Evolutionary conservation across 352 stramenopile species (phyloP), one percentile per base, ranked within the genome.

Genomic region (Phytopythium delawarense): DNA sequence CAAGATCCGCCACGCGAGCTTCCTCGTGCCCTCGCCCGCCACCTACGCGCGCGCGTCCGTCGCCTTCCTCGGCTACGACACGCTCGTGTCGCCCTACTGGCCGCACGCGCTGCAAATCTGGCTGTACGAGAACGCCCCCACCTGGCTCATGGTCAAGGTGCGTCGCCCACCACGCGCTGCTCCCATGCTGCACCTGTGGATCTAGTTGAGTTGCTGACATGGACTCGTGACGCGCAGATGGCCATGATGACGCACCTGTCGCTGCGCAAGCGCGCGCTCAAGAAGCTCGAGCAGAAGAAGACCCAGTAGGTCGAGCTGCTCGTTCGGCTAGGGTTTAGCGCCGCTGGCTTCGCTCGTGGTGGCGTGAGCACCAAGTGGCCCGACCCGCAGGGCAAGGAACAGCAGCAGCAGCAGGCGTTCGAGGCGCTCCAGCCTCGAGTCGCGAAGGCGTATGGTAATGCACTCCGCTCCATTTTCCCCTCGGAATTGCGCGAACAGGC

Each of bases 41-140:
- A 87, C 87, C 40, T 99, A 98, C 82, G 96, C 93, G 54, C 84
- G 84, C 57, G 80, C 96, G 25, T 96, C 87, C 11, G 88, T 99
- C 51, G 87, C 79, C 45, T 96, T 94, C 63, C 88, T 99, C 57
- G 97, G 96, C 57, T 94, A 97, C 69, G 89, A 96, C 62, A 94
- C 88, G 57, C 78, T 97, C 15, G 77, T 95, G 40, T 98, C 90
- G 58, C 96, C 96, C 40, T 99, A 98, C 81, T 98, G 96, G 92
- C 74, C 96, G 48, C 97, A 99, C 81, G 94, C 88, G 48, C 75
- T 99, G 37, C 95, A 99, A 79, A 96, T 98, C 62, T 99, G 87
- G 82, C 64, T 98, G 30, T 96, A 98, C 76, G 74, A 93, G 61
- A 84, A 67, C 61, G 63, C 98, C 7, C 97, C 96, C 20, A 78